Base-by-base conservation (phyloP, 2,329 filamentous ascomycete species). In the Xylaria digitata region DNA sequence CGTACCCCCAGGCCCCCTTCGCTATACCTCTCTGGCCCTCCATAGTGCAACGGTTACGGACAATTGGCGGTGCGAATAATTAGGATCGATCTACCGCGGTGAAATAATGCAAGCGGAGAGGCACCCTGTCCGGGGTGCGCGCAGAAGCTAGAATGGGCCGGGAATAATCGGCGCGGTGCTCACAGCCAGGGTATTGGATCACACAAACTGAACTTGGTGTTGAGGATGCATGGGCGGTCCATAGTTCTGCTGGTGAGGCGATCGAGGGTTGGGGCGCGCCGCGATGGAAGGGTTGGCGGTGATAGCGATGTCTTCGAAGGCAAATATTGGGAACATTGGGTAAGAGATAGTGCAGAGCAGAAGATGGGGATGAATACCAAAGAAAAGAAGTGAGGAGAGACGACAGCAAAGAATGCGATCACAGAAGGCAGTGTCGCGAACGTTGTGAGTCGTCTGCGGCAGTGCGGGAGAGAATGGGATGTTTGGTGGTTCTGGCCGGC, bases 251-350 rank as follows among this genome's bases (percentile, higher is more conserved):
- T 67, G 61, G 68, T 65, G 62, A 60, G 68, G 69, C 49, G 69
- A 61, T 63, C 69, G 49, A 61, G 56, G 66, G 67, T 63, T 69
- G 54, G 63, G 57, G 70, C 59, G 72, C 70, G 70, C 73, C 63
- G 69, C 65, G 56, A 64, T 70, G 53, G 61, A 71, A 49, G 59
- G 52, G 70, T 71, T 70, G 69, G 71, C 69, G 64, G 66, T 58
- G 59, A 63, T 71, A 72, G 71, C 71, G 68, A 71, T 74, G 62
- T 75, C 56, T 55, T 57, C 65, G 71, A 62, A 63, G 67, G 64
- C 67, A 59, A 68, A 66, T 72, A 70, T 71, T 65, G 70, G 69
- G 74, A 73, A 78, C 75, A 78, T 78, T 78, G 68, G 74, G 69
- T 68, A 65, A 64, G 69, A 67, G 60, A 58, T 37, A 58, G 50